Conservation (phyloP, 2,329 filamentous ascomycete species). For the Cladosporium velox region DNA sequence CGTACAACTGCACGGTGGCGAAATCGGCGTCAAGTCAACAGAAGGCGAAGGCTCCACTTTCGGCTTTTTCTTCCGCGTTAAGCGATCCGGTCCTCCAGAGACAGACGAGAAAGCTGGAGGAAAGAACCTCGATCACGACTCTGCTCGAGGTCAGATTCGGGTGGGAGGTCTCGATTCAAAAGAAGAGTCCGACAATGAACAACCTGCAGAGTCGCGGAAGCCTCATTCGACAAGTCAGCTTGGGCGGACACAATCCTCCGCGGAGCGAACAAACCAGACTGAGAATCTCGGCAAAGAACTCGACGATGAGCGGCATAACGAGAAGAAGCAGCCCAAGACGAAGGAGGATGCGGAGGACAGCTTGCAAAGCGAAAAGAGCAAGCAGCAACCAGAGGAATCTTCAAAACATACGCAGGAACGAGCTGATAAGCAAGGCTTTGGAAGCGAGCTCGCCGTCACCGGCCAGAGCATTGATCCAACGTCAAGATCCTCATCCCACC, state of each 20-base stretch:
- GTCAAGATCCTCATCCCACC: not conserved
- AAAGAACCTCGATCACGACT: not conserved
- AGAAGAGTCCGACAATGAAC: not conserved
- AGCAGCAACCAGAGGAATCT: not conserved
- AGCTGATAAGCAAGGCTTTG: not conserved
- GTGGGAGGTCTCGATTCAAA: constrained; percentile 14
- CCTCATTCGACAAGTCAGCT: not conserved
- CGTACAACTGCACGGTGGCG: constrained; percentile 47
- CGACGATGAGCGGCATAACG: constrained; percentile 26
- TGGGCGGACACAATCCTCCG: constrained; percentile 20
- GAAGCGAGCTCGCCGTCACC: not conserved
- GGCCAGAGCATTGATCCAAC: constrained; percentile 5
- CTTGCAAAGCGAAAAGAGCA: not conserved
- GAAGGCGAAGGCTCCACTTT: constrained; percentile 44
- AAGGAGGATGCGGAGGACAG: not conserved
- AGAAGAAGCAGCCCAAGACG: not conserved
- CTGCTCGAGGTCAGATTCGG: constrained; percentile 9
- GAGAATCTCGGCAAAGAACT: constrained; percentile 38
- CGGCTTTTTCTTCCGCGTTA: constrained; percentile 43
- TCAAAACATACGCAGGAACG: not conserved
- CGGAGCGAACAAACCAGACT: constrained; percentile 29
- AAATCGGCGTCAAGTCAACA: constrained; percentile 47
- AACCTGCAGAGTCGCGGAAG: constrained; percentile 13
- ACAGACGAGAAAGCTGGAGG: constrained; percentile 4
- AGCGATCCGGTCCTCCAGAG: constrained; percentile 14